Evolutionary conservation across 2,329 filamentous ascomycete species (phyloP).

Genomic region (Trichoderma citrinoviride): DNA sequence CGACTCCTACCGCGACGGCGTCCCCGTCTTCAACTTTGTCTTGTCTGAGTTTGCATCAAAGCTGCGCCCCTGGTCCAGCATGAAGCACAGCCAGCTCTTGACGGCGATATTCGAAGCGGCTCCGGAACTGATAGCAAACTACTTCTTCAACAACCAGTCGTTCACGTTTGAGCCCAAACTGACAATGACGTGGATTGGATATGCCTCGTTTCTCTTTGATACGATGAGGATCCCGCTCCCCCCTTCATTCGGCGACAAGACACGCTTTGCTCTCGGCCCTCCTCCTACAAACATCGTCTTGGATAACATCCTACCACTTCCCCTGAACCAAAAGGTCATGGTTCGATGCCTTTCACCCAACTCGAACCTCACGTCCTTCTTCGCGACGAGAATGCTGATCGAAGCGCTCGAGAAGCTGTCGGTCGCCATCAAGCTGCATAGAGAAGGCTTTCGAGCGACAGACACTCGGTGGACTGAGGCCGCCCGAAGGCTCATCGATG

Average conservation of each 20-base stretch:
- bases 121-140: slow-evolving; percentile 84
- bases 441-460: slow-evolving; percentile 40
- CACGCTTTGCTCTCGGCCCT: slow-evolving; percentile 61
- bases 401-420: slow-evolving; percentile 76
- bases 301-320: slow-evolving; percentile 81
- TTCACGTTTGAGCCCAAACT: slow-evolving; percentile 90
- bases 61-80: slow-evolving; percentile 78
- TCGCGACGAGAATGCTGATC: slow-evolving; percentile 76
- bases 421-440: slow-evolving; percentile 60
- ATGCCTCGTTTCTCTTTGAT: slow-evolving; percentile 83
- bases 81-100: slow-evolving; percentile 77
- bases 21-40: slow-evolving; percentile 75
- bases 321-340: slow-evolving; percentile 76
- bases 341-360: slow-evolving; percentile 75
- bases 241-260: slow-evolving; percentile 64
- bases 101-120: slow-evolving; percentile 75
- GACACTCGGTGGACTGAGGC: slow-evolving; percentile 66
- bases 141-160: slow-evolving; percentile 74
- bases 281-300: slow-evolving; percentile 77
- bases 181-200: slow-evolving; percentile 92
- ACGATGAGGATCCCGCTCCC: slow-evolving; percentile 74
- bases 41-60: slow-evolving; percentile 75
- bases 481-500: slow-evolving; percentile 62
- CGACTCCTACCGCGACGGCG: slow-evolving; percentile 61
- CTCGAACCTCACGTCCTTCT: slow-evolving; percentile 77